Percentiles rank a stretch among this genome's conserved stretches.
Evolutionary conservation across 352 stramenopile species (phyloP).

Genomic region (Globisporangium perplexum): DNA sequence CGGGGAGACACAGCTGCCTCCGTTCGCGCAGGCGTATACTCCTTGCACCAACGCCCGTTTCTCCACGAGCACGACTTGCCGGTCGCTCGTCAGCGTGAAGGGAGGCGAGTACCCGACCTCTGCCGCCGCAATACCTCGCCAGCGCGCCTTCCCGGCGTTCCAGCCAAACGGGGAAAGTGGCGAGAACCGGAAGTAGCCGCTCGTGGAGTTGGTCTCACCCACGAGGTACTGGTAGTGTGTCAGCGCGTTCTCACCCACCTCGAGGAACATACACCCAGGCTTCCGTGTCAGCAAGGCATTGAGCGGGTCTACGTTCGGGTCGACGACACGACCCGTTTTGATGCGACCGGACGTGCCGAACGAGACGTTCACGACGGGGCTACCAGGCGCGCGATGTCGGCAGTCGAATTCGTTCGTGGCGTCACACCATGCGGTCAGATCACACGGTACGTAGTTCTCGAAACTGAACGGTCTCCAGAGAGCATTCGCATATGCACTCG

Average conservation of each 20-base stretch:
- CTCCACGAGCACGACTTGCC: conserved; percentile 90
- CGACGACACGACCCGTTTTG: conserved; percentile 20
- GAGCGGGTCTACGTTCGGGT: conserved; percentile 16
- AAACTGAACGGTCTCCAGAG: conserved; percentile 58
- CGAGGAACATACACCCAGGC: conserved; percentile 69
- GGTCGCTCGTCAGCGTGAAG: conserved; percentile 54
- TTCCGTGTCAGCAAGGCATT: conserved; percentile 2
- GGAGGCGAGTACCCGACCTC: conserved; percentile 54
- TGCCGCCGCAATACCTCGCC: conserved; percentile 49
- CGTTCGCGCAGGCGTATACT: conserved; percentile 94
- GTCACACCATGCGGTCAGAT: conserved; percentile 87
- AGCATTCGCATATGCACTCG: conserved; percentile 54
- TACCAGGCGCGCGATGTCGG: conserved; percentile 35
- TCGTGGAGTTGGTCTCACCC: conserved; percentile 65
- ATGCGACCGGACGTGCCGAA: conserved; percentile 24
- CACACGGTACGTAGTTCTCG: conserved; percentile 87
- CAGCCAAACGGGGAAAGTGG: conserved; percentile 78
- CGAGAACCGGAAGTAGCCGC: conserved; percentile 79
- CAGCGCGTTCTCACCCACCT: conserved; percentile 74
- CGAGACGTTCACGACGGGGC: conserved; percentile 28
- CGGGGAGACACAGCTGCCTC: conserved; percentile 86
- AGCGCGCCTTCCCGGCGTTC: conserved; percentile 49
- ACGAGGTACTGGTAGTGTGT: conserved; percentile 87
- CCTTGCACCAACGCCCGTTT: conserved; percentile 86
- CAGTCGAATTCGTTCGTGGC: conserved; percentile 94